A percentile compares a stretch with the other conserved stretches of the same genome.
phyloP scores from a whole-genome alignment of 228 moss, liverwort and hornwort genomes.

The Sphagnum magellanicum region DNA sequence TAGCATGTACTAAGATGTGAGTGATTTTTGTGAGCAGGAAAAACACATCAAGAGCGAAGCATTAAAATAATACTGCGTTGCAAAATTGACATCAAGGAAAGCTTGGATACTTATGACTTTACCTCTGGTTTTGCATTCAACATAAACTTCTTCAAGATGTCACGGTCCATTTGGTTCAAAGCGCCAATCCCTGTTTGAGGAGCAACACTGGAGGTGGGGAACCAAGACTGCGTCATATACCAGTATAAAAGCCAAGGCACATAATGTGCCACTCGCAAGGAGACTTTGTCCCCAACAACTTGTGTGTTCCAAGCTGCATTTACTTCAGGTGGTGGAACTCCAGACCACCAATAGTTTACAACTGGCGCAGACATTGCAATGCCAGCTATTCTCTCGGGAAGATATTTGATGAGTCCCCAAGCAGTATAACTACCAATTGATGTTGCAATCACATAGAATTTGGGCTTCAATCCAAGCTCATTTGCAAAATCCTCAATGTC shows the following conservation, averaged over 20 bases:
- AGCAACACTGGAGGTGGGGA: constrained; percentile 41
- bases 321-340: constrained; percentile 20
- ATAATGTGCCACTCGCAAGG: constrained; percentile 33
- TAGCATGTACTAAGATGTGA: too few relatives aligned
- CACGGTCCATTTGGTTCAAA: constrained; percentile 15
- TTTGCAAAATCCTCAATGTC: constrained; percentile 88
- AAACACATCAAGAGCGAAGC: too few relatives aligned
- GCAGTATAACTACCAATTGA: constrained; percentile 68
- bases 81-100: constrained; percentile 1
- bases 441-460: constrained; percentile 66
- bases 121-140: background rate
- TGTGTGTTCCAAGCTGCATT: constrained; percentile 24
- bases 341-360: constrained; percentile 54
- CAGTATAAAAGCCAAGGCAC: constrained; percentile 41
- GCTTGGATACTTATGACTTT: background rate
- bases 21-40: too few relatives aligned
- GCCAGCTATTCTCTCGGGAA: constrained; percentile 49
- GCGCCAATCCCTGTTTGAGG: constrained; percentile 9
- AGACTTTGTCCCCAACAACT: constrained; percentile 27
- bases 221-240: constrained; percentile 44
- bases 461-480: constrained; percentile 59
- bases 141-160: constrained; percentile 11
- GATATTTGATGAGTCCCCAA: constrained; percentile 71
- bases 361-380: constrained; percentile 48
- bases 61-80: background rate